phyloP scores from a whole-genome alignment of 2,329 filamentous ascomycete genomes.

The Colletotrichum neosansevieriae region DNA sequence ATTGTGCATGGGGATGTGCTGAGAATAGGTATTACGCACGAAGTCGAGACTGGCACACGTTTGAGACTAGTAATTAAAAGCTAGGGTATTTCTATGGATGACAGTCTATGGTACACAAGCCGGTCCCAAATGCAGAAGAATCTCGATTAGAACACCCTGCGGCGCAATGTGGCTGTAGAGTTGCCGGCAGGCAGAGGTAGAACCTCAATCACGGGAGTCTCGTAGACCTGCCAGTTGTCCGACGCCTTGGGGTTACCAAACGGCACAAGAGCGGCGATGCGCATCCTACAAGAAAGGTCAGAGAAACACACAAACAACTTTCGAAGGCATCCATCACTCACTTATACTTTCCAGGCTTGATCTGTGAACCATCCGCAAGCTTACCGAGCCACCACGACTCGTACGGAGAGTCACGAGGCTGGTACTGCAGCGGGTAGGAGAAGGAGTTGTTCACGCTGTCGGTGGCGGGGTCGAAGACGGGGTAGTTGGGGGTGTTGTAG shows the following conservation, averaged over 20 bases:
- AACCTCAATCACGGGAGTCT: slow-evolving; percentile 50
- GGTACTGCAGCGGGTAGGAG: slow-evolving; percentile 52
- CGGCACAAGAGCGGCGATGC: slow-evolving; percentile 55
- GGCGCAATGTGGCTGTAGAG: slow-evolving; percentile 6
- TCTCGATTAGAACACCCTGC: background rate
- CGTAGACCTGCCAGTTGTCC: slow-evolving; percentile 56
- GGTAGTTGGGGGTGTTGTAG: slow-evolving; percentile 32
- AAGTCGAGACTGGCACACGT: too few relatives aligned
- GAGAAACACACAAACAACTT: background rate
- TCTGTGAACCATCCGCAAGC: slow-evolving; percentile 55
- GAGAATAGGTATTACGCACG: too few relatives aligned
- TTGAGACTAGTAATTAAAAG: too few relatives aligned
- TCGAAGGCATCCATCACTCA: slow-evolving; percentile 28
- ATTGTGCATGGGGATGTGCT: too few relatives aligned
- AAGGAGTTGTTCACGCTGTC: slow-evolving; percentile 54
- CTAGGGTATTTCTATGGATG: background rate
- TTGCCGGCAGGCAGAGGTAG: slow-evolving; percentile 7
- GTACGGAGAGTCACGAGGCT: slow-evolving; percentile 49
- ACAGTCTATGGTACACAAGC: background rate
- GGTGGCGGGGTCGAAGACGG: slow-evolving; percentile 48
- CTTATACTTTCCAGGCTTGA: slow-evolving; percentile 56
- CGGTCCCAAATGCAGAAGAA: too few relatives aligned
- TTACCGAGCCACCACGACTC: slow-evolving; percentile 58
- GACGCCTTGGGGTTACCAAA: slow-evolving; percentile 56
- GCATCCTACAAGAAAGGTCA: slow-evolving; percentile 44